Evolutionary conservation across 2,329 filamentous ascomycete genomes (phyloP), one percentile per base, ranked within the genome.

Genomic region (Leptosphaerulina australis): DNA sequence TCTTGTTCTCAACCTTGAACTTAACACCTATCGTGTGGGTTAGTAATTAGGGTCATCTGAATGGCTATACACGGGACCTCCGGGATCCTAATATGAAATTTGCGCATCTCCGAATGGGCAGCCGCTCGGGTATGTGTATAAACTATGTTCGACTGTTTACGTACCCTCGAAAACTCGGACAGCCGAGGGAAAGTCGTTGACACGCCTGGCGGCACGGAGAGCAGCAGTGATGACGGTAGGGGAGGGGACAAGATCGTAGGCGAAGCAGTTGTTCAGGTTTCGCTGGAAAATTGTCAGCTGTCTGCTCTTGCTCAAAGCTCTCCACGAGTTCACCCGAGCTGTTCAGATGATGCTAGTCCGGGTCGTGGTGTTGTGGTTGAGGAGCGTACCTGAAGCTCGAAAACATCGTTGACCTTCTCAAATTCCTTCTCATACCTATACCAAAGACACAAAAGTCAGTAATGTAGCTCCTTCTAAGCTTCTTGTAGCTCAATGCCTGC

Each of bases 201-300:
- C 94, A 76, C 94, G 85, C 76, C 94, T 85, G 65, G 94, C 94
- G 68, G 94, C 94, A 79, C 88, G 91, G 69, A 99, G 85, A 60
- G 94, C 94, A 69, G 94, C 92, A 69, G 85, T 85, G 76, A 97
- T 84, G 74, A 99, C 94, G 66, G 90, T 86, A 60, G 93, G 87
- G 34, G 93, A 94, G 72, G 95, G 94, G 63, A 99, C 94, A 71
- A 99, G 88, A 87, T 99, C 94, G 87, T 99, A 99, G 74, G 94
- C 94, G 80, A 99, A 99, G 75, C 91, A 93, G 82, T 99, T 99
- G 88, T 99, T 99, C 73, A 96, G 83, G 82, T 96, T 96, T 78
- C 91, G 90, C 84, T 91, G 72, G 60, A 12, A 17, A 14, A 7
- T 15, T 38, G 48, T 71, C 47, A 71, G 62, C 40, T 43, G 14